These are phyloP conservation scores for Ceratobasidium sp. DNA, from an alignment of 1,284 basidiomycete species.

Conservation along the genomic window DNA sequence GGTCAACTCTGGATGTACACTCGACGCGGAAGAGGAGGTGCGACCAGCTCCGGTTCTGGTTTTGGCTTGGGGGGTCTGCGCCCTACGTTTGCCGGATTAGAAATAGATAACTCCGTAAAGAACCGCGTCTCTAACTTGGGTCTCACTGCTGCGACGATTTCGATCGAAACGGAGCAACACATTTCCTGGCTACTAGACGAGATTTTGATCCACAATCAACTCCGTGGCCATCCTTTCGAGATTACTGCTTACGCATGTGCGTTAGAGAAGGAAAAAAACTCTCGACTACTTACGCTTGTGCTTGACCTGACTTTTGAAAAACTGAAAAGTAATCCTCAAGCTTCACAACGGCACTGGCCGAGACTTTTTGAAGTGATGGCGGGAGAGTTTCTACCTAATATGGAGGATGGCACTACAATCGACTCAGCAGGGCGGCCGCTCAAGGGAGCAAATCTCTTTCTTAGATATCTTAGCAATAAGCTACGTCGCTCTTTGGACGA, in stretches of 20 bases:
- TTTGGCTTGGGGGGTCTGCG: not conserved
- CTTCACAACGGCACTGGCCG: not conserved
- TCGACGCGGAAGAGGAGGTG: not conserved
- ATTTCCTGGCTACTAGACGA: constrained; percentile 6
- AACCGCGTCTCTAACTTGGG: constrained; percentile 1
- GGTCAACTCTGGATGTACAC: not conserved
- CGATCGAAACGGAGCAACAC: not conserved
- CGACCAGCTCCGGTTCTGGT: not conserved
- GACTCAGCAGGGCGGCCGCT: not conserved
- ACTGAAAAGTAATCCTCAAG: not conserved
- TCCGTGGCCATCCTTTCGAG: not conserved
- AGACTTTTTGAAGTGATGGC: not conserved
- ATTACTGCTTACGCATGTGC: constrained; percentile 12
- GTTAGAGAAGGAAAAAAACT: constrained; percentile 2
- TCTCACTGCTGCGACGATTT: constrained; percentile 10
- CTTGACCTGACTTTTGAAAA: constrained; percentile 1
- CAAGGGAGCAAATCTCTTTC: not conserved
- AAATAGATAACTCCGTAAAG: not conserved
- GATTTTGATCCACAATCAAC: not conserved
- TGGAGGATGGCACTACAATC: not conserved
- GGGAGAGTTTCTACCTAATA: not conserved
- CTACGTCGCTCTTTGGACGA: not conserved
- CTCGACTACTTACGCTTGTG: constrained; percentile 4
- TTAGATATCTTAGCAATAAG: not conserved
- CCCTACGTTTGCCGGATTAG: not conserved